Conservation (phyloP, 2,329 filamentous ascomycete genomes). For the Xylariaceae sp. region DNA sequence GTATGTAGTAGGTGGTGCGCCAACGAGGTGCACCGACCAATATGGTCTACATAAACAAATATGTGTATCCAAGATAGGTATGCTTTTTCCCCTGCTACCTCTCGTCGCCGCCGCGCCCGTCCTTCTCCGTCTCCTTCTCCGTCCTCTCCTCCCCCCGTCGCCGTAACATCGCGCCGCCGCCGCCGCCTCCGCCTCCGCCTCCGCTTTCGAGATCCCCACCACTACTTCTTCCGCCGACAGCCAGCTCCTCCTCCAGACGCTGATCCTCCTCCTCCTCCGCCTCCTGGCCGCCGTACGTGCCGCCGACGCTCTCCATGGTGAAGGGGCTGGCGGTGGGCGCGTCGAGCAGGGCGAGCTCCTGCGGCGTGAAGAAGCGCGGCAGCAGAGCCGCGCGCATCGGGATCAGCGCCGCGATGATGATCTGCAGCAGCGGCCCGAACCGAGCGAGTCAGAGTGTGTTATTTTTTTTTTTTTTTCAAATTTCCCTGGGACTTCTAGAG, state of each 20-base stretch:
- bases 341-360: constrained; percentile 58
- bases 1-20: too few species aligned
- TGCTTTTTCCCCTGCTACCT: constrained; percentile 7
- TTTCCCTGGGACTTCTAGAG: too few species aligned
- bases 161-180: neutral
- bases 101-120: constrained; percentile 20
- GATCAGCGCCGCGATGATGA: constrained; percentile 61
- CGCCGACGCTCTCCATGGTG: constrained; percentile 69
- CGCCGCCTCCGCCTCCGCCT: too few species aligned
- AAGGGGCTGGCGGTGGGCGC: constrained; percentile 68
- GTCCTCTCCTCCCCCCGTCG: constrained; percentile 11
- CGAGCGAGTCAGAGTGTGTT: too few species aligned
- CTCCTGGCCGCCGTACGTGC: constrained; percentile 41
- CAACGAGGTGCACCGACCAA: too few species aligned
- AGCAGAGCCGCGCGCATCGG: constrained; percentile 58
- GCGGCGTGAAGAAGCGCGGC: constrained; percentile 50
- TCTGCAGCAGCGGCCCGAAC: too few species aligned
- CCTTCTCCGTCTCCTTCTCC: constrained; percentile 30
- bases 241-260: neutral
- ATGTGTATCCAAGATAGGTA: too few species aligned
- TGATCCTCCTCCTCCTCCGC: constrained; percentile 8
- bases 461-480: too few species aligned
- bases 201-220: neutral
- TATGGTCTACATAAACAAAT: too few species aligned
- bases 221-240: neutral